Evolutionary conservation across 352 stramenopile species (phyloP).

Genomic region (Phytopythium mirpurense): DNA sequence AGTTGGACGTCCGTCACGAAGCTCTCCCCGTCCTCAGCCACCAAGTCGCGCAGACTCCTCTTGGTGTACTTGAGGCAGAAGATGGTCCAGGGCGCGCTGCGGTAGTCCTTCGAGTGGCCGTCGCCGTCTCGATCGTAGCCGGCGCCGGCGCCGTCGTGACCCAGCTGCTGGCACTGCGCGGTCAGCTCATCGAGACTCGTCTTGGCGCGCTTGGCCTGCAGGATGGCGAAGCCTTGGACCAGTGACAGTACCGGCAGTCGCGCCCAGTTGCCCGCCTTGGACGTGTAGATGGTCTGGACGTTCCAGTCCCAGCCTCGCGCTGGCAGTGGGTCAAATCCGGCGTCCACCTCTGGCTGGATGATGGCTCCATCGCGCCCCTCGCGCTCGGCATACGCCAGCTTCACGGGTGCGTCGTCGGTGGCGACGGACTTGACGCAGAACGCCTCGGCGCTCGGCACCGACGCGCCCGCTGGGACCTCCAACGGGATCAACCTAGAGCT

Average conservation of each 20-base stretch:
- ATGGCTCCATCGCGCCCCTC: slow-evolving; percentile 10
- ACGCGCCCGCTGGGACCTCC: slow-evolving; percentile 3
- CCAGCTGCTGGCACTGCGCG: slow-evolving; percentile 12
- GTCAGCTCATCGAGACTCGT: slow-evolving; percentile 29
- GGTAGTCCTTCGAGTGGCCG: slow-evolving; percentile 43
- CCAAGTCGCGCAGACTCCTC: slow-evolving; percentile 24
- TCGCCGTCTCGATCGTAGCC: slow-evolving; percentile 36
- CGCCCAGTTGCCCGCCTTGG: slow-evolving; percentile 19
- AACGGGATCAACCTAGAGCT: slow-evolving; percentile 11
- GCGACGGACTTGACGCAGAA: slow-evolving; percentile 31
- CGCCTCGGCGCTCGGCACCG: slow-evolving; percentile 6
- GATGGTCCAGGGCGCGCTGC: slow-evolving; percentile 33
- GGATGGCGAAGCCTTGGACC: slow-evolving; percentile 26
- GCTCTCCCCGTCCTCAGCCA: slow-evolving; percentile 2
- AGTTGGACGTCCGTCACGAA: slow-evolving; percentile 30
- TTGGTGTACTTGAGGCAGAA: slow-evolving; percentile 31
- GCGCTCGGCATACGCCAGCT: slow-evolving; percentile 31
- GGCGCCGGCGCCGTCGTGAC: slow-evolving; percentile 6
- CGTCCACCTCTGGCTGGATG: slow-evolving; percentile 23
- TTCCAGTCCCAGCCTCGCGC: slow-evolving; percentile 26
- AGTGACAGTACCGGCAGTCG: slow-evolving; percentile 21
- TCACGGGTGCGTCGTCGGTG: slow-evolving; percentile 25
- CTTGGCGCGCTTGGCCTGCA: slow-evolving; percentile 20
- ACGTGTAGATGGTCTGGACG: slow-evolving; percentile 13
- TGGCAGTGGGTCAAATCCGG: slow-evolving; percentile 21